A percentile compares a stretch with the other conserved stretches of the same genome.
Conservation (phyloP, 2,329 filamentous ascomycete species). For the Diaporthe destruens region DNA sequence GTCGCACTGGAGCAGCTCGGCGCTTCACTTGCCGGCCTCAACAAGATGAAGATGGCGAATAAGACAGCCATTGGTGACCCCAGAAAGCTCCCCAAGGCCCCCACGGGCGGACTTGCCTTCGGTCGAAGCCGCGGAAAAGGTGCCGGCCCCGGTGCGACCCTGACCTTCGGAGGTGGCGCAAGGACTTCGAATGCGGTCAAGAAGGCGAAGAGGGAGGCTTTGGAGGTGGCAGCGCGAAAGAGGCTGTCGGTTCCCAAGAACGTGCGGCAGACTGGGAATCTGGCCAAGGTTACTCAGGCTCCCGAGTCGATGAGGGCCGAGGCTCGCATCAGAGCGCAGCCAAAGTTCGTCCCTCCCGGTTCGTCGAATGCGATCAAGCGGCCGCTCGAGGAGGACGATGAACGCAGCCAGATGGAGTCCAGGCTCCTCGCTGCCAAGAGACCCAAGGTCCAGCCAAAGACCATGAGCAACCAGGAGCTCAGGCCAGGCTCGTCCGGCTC, state of each 20-base stretch:
- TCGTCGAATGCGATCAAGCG: conserved; percentile 12
- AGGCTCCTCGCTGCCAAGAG: conserved; percentile 35
- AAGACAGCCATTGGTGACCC: conserved; percentile 68
- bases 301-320: conserved; percentile 68
- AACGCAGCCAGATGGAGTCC: conserved; percentile 39
- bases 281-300: conserved; percentile 58
- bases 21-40: conserved; percentile 68
- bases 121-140: conserved; percentile 42
- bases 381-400: conserved; percentile 18
- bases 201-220: conserved; percentile 68
- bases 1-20: conserved; percentile 70
- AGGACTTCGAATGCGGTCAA: conserved; percentile 63
- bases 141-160: conserved; percentile 31
- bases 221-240: conserved; percentile 64
- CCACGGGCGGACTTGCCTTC: conserved; percentile 28
- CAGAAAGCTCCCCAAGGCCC: conserved; percentile 57
- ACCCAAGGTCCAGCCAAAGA: conserved; percentile 45
- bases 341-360: conserved; percentile 49
- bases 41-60: conserved; percentile 69
- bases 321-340: conserved; percentile 58
- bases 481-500: neutral
- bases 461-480: conserved; percentile 1
- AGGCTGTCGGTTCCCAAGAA: conserved; percentile 49
- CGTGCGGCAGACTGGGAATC: neutral
- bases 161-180: conserved; percentile 39